phyloP scores from a whole-genome alignment of 176 grass and related monocot species.

The Poa pratensis region DNA sequence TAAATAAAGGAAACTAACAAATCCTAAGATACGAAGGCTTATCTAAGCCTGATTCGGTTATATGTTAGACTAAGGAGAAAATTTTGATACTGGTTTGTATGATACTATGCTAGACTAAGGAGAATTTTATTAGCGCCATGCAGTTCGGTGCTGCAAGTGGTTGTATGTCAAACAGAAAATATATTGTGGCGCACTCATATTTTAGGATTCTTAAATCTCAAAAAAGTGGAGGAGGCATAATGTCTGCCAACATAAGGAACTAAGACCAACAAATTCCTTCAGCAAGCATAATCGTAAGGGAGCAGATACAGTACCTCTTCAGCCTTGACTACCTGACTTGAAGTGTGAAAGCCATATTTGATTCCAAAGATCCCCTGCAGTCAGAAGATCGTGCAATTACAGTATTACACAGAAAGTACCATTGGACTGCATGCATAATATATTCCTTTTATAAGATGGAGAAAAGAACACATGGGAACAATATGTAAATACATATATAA shows the following conservation, averaged over 20 bases:
- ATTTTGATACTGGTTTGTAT: neutral
- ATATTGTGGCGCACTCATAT: neutral
- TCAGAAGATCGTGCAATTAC: conserved; percentile 40
- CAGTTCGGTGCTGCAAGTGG: neutral
- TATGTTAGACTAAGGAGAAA: too few relatives aligned
- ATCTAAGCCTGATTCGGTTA: too few relatives aligned
- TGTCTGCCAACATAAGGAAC: too few relatives aligned
- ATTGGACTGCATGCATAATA: conserved; percentile 61
- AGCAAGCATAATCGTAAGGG: conserved; percentile 16
- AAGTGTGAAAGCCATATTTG: conserved; percentile 75
- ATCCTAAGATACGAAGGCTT: too few relatives aligned
- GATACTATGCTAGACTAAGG: neutral
- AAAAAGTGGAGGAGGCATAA: neutral
- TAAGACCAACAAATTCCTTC: conserved; percentile 16
- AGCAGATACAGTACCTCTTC: conserved; percentile 68
- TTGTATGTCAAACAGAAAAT: conserved; percentile 23
- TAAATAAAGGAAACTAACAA: too few relatives aligned
- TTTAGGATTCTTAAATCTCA: neutral
- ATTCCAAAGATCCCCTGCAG: conserved; percentile 61
- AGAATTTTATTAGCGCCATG: neutral
- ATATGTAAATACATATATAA: neutral
- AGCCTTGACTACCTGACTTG: conserved; percentile 68
- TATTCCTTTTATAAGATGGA: conserved; percentile 32
- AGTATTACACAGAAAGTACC: conserved; percentile 62
- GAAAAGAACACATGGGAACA: neutral